A percentile compares a stretch with the other conserved stretches of the same genome.
These are phyloP conservation scores for Podaxis sp. DNA, from an alignment of 768 basidiomycete species.

Conservation along the genomic window DNA sequence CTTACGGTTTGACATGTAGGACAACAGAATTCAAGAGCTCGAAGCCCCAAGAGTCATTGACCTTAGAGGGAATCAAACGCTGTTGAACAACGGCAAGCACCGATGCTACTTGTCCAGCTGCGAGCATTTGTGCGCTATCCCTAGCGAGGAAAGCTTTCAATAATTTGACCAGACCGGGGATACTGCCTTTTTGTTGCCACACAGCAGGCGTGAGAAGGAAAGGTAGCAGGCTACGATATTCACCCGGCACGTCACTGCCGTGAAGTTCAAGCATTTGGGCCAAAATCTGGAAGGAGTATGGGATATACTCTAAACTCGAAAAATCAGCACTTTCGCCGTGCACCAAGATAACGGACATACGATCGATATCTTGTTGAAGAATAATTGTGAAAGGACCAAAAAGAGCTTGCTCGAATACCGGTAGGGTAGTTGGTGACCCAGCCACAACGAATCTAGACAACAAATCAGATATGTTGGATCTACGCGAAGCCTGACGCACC, in stretches of 20 bases:
- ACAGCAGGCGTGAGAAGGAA: slow-evolving; percentile 81
- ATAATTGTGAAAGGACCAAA: slow-evolving; percentile 89
- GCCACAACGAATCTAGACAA: slow-evolving; percentile 71
- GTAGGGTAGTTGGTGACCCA: slow-evolving; percentile 61
- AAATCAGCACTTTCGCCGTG: background rate
- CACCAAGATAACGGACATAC: slow-evolving; percentile 39
- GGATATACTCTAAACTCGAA: slow-evolving; percentile 78
- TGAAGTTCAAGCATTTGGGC: slow-evolving; percentile 94
- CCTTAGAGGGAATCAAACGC: slow-evolving; percentile 80
- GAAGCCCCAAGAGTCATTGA: slow-evolving; percentile 90
- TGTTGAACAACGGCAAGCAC: slow-evolving; percentile 91
- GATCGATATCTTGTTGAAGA: slow-evolving; percentile 89
- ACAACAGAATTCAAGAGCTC: slow-evolving; percentile 83
- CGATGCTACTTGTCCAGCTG: slow-evolving; percentile 66
- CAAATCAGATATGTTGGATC: background rate
- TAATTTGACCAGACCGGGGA: slow-evolving; percentile 89
- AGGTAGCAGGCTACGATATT: slow-evolving; percentile 77
- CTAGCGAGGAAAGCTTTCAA: slow-evolving; percentile 80
- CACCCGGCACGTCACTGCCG: slow-evolving; percentile 55
- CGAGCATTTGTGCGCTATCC: slow-evolving; percentile 66
- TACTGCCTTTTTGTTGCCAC: slow-evolving; percentile 94
- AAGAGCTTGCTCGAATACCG: slow-evolving; percentile 75
- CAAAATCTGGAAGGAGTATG: slow-evolving; percentile 95
- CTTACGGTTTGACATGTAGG: slow-evolving; percentile 72
- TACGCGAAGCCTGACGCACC: slow-evolving; percentile 38